phyloP scores from a whole-genome alignment of 306 rosid species.

The Castanea sativa region DNA sequence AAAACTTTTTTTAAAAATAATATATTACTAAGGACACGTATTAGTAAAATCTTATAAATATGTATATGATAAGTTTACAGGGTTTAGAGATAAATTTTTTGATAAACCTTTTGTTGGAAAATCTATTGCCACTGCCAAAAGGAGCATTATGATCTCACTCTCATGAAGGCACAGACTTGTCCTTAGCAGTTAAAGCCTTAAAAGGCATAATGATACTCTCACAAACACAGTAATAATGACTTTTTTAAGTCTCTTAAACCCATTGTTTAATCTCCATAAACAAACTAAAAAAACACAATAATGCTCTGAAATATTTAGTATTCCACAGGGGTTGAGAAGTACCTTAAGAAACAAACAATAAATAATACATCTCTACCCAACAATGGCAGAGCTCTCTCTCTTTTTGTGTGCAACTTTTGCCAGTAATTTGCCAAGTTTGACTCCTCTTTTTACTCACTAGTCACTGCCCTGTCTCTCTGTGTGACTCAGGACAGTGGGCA shows the following conservation, averaged over 20 bases:
- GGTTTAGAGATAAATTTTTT: not conserved
- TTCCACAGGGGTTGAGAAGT: not conserved
- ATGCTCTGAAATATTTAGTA: constrained; percentile 33
- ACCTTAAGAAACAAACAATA: not conserved
- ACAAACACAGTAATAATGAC: constrained; percentile 2
- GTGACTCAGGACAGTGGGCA: not conserved
- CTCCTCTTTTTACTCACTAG: constrained; percentile 62
- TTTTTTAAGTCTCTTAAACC: constrained; percentile 24
- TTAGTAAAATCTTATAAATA: no score
- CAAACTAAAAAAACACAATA: constrained; percentile 37
- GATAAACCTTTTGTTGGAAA: not conserved
- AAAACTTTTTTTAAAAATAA: no score
- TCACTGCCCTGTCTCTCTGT: constrained; percentile 6
- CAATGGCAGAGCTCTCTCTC: not conserved
- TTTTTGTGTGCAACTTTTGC: constrained; percentile 19
- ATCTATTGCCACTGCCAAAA: not conserved
- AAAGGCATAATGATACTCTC: not conserved
- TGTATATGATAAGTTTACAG: no score
- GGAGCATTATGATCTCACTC: not conserved
- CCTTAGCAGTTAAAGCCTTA: not conserved
- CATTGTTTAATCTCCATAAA: constrained; percentile 3
- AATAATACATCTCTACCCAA: constrained; percentile 16
- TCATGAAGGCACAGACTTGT: constrained; percentile 24
- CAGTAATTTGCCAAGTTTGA: constrained; percentile 40
- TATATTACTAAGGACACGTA: no score